A percentile compares a stretch with the other conserved stretches of the same genome.
These are phyloP conservation scores for Lipomyces lipofer DNA, from an alignment of 805 yeast species.

Conservation along the genomic window DNA sequence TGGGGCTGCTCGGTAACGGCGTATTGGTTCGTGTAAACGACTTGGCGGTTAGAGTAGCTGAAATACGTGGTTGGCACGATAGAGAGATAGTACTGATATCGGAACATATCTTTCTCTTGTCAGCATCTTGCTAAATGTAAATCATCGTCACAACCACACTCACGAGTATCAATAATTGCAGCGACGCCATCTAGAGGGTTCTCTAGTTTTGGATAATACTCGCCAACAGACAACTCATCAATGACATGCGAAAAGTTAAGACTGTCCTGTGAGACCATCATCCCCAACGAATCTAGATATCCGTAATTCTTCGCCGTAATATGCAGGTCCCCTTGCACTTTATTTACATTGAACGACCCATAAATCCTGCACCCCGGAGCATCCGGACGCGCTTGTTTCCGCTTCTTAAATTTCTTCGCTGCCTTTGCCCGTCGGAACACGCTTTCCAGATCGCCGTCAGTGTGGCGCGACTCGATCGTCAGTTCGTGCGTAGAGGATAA, in stretches of 20 bases:
- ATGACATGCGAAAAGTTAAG: conserved; percentile 83
- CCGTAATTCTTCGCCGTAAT: conserved; percentile 78
- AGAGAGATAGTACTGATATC: conserved; percentile 66
- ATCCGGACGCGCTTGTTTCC: conserved; percentile 13
- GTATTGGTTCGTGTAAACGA: conserved; percentile 81
- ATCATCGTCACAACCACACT: conserved; percentile 19
- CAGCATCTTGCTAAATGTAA: neutral
- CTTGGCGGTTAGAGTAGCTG: conserved; percentile 60
- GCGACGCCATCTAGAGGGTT: conserved; percentile 86
- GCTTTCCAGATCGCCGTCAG: conserved; percentile 17
- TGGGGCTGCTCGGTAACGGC: conserved; percentile 53
- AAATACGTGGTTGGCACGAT: conserved; percentile 82
- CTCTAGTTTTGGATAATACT: conserved; percentile 77
- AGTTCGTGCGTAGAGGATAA: conserved; percentile 23
- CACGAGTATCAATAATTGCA: conserved; percentile 50
- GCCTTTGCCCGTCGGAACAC: conserved; percentile 28
- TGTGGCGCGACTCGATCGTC: conserved; percentile 21
- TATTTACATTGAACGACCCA: conserved; percentile 80
- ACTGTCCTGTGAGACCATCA: conserved; percentile 31
- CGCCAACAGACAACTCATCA: conserved; percentile 87
- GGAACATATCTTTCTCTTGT: conserved; percentile 22
- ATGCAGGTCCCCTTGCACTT: conserved; percentile 82
- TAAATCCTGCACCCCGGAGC: conserved; percentile 79
- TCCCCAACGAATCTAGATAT: conserved; percentile 43
- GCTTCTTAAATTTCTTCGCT: conserved; percentile 18